These are phyloP conservation scores for Plasmodium gaboni DNA, from an alignment of 169 alveolate species.

Conservation along the genomic window DNA sequence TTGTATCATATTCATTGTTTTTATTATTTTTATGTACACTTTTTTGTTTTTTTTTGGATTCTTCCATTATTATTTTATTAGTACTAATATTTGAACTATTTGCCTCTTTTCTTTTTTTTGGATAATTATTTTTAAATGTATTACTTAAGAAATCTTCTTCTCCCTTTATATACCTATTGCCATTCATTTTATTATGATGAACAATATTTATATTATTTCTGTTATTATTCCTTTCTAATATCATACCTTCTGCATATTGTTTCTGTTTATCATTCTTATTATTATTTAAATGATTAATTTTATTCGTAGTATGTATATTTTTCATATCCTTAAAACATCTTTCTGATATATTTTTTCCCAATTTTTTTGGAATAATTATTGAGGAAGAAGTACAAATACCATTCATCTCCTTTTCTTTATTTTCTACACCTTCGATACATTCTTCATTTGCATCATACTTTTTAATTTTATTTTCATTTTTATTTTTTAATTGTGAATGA, in stretches of 20 bases:
- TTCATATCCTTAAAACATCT: not conserved
- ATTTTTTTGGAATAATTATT: not conserved
- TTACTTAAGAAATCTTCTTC: not conserved
- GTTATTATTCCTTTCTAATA: not conserved
- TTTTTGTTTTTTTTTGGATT: too few species aligned
- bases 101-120: conserved; percentile 3
- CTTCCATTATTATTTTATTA: not conserved
- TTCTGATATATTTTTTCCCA: not conserved
- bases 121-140: not conserved
- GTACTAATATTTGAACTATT: not conserved
- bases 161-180: not conserved
- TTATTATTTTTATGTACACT: not conserved
- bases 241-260: not conserved
- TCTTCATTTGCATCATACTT: not conserved
- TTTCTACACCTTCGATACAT: not conserved
- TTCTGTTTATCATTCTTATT: not conserved
- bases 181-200: not conserved
- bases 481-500: conserved; percentile 17
- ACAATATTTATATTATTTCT: not conserved
- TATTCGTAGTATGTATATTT: not conserved
- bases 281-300: not conserved
- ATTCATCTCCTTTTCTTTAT: not conserved
- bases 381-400: not conserved
- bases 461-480: not conserved
- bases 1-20: conserved; percentile 7